A percentile compares a stretch with the other conserved stretches of the same genome.
Evolutionary conservation across 805 yeast species (phyloP).

Genomic region (Candida taoyuanica): DNA sequence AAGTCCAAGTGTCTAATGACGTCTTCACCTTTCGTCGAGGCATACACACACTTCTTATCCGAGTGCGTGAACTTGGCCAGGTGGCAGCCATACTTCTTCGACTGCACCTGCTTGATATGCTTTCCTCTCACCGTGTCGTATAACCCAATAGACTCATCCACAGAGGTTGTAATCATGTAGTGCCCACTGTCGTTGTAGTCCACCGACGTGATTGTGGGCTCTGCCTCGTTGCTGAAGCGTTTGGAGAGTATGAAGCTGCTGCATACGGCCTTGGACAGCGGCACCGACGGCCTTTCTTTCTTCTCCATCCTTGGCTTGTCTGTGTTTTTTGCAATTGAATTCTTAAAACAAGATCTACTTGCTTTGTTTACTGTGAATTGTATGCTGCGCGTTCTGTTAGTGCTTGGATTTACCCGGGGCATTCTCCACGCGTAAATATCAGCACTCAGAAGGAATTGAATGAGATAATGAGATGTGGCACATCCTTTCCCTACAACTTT

Average conservation of each 20-base stretch:
- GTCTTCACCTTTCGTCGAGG: slow-evolving; percentile 77
- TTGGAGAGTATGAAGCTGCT: slow-evolving; percentile 38
- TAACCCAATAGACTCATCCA: slow-evolving; percentile 77
- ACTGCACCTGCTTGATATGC: slow-evolving; percentile 61
- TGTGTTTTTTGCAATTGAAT: too few relatives aligned
- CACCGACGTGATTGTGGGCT: slow-evolving; percentile 52
- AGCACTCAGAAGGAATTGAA: too few relatives aligned
- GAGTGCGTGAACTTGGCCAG: slow-evolving; percentile 79
- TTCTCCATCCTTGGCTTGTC: too few relatives aligned
- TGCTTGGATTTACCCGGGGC: not conserved
- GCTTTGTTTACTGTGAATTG: not conserved
- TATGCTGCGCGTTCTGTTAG: not conserved
- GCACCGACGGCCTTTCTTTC: not conserved
- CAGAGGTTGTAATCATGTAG: slow-evolving; percentile 67
- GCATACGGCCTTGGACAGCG: slow-evolving; percentile 7
- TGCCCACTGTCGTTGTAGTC: slow-evolving; percentile 86
- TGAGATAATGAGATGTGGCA: too few relatives aligned
- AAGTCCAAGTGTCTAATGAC: slow-evolving; percentile 72
- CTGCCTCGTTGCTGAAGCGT: slow-evolving; percentile 44
- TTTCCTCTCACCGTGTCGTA: slow-evolving; percentile 72
- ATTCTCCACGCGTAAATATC: too few relatives aligned
- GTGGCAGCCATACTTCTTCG: slow-evolving; percentile 91
- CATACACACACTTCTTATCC: slow-evolving; percentile 68
- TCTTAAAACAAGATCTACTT: not conserved
- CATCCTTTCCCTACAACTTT: too few relatives aligned